Evolutionary conservation across 73 alveolate genomes (phyloP), one percentile per base, ranked within the genome.

Genomic region (Stentor coeruleus): DNA sequence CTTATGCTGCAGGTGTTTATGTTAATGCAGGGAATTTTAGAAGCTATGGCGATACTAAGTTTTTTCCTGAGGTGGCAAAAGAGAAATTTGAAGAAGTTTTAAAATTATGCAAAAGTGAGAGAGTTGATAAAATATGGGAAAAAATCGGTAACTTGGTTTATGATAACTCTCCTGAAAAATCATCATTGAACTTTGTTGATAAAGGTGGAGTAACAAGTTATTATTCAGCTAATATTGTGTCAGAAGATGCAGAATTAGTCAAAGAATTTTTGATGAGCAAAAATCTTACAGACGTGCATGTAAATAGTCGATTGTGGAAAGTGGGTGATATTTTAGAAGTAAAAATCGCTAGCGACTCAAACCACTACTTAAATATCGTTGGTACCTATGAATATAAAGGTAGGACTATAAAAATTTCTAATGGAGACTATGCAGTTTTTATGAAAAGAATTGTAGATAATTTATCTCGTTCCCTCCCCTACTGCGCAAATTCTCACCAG

Each of bases 11-110:
- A 2, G 95, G 94, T 6, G 89, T 90, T 58, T 88, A 89, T 77
- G 66, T 82, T 3, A 94, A 94, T 80, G 81, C 89, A 38, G 97
- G 98, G 26, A 94, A 92, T 88, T 94, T 42, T 82, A 76, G 76
- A n/a, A 74, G 97, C 39, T 94, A 91, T 83, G 98, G 98, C 6
- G 97, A 92, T 81, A 86, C 92, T 58, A 94, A 94, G 74, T 90
- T 94, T 88, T 82, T 94, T 26, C 98, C 98, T 26, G 93, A 94
- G 81, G 26, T 94, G 26, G 76, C 88, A 14, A 35, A 41, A 28
- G 95, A 85, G 42, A 81, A 76, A 74, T 92, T 94, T 81, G 59
- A 74, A 33, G 15, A 42, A 36, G 79, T 89, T 0, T 33, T 92
- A 82, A 35, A 87, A 77, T 3, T 6, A 35, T 79, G 83, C 28